Evolutionary conservation across 208 protist species (phyloP), one percentile per base, ranked within the genome.

Genomic region (Crithidia bombi): DNA sequence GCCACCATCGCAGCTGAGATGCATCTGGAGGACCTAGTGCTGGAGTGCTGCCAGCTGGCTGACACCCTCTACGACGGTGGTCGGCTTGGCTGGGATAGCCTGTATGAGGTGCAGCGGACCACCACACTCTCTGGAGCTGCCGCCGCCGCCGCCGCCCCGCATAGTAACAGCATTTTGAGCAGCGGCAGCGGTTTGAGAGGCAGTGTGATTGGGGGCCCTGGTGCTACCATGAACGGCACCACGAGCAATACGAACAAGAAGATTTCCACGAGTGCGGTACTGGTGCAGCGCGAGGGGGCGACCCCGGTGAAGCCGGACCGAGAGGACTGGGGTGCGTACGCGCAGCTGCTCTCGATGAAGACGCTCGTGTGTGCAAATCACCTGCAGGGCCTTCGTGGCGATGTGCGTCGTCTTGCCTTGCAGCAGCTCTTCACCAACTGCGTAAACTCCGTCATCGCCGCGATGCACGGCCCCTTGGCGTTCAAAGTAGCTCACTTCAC

Each of bases 371-470:
- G 81, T 32, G 30, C 69, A 7, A 62, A 44, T 21, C 75, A 73
- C 41, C 41, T 77, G 30, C 52, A 69, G 15, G 67, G 81, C 12
- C 73, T 51, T 50, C 72, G 58, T 28, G 74, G 83, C 39, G 74
- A 79, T n/a, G 44, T 67, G 12, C 68, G 59, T 12, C 65, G 51
- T 33, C 25, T 66, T 3, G 71, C 71, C 11, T 47, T 93, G 52
- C 57, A 85, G 50, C 71, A 85, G 25, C 71, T 77, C 1, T 41
- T 77, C 17, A 71, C 56, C 0, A 77, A 51, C 46, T 86, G 82
- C 35, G 88, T 88, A 35, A 96, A 96, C 64, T 84, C 86, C 39
- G 81, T 87, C 26, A 91, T 93, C 55, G 88, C 87, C 3, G 84
- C 84, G 21, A 71, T 81, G 26, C 83, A 83, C 51, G 88, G 79